Percentiles rank a stretch among this genome's conserved stretches.
Evolutionary conservation across 768 basidiomycete genomes (phyloP).

Genomic region (Trametes cinnabarina): DNA sequence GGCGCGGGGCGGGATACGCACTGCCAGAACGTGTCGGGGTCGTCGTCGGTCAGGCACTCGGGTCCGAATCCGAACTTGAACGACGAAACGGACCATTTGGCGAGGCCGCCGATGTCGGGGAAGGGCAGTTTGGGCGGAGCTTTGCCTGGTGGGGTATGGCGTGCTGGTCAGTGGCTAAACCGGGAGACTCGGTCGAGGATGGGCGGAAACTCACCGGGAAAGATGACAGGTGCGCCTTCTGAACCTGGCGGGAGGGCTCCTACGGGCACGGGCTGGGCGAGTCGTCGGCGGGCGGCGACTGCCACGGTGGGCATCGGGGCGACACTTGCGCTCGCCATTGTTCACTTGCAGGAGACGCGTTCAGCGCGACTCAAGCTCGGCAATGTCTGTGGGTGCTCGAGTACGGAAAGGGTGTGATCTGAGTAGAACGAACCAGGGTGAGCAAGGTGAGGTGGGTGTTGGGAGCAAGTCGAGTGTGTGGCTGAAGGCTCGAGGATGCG

Average conservation of each 20-base stretch:
- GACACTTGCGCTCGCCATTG: slow-evolving; percentile 18
- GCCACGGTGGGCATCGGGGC: slow-evolving; percentile 8
- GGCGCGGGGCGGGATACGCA: slow-evolving; percentile 44
- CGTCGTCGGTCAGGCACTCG: slow-evolving; percentile 84
- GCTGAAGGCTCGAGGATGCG: not conserved
- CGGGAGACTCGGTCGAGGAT: not conserved
- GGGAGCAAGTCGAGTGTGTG: not conserved
- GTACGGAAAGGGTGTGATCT: no score
- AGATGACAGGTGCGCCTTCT: slow-evolving; percentile 39
- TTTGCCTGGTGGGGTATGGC: slow-evolving; percentile 28
- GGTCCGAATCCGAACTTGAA: slow-evolving; percentile 96
- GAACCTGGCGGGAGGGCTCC: slow-evolving; percentile 1
- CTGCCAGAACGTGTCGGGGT: slow-evolving; percentile 98
- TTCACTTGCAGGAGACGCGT: not conserved
- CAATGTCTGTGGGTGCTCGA: no score
- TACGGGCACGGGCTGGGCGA: slow-evolving; percentile 1
- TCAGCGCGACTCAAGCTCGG: no score
- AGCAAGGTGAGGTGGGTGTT: not conserved
- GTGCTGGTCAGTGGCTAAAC: not conserved
- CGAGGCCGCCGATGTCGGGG: slow-evolving; percentile 86
- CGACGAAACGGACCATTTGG: slow-evolving; percentile 94
- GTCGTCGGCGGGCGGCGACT: slow-evolving; percentile 12
- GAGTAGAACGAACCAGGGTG: not conserved
- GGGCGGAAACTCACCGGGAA: slow-evolving; percentile 32
- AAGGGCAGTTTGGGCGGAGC: slow-evolving; percentile 55